Evolutionary conservation across 2,329 filamentous ascomycete species (phyloP).

Genomic region (Dactylella cylindrospora): DNA sequence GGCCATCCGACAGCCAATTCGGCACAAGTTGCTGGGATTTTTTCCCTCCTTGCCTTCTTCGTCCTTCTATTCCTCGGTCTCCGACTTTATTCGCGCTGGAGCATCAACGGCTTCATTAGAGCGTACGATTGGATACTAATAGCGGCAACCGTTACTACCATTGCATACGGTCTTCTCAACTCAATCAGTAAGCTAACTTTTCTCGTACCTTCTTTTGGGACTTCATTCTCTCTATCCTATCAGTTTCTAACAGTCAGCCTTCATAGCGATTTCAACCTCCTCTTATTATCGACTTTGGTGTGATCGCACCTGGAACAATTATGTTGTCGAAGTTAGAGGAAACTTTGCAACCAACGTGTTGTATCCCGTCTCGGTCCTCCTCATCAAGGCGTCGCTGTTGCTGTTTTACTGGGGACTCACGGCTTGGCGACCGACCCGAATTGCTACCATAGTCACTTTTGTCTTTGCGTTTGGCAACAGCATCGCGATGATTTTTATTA

Average conservation of each 20-base stretch:
- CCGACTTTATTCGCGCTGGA: constrained; percentile 3
- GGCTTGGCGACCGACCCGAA: constrained; percentile 4
- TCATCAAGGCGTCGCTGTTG: constrained; percentile 15
- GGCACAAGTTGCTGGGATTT: too few relatives aligned
- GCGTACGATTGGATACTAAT: constrained; percentile 17
- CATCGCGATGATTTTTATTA: constrained; percentile 5
- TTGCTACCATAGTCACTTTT: constrained; percentile 6
- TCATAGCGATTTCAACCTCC: too few relatives aligned
- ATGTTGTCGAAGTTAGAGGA: not conserved
- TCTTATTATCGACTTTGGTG: constrained; percentile 4
- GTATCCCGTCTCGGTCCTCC: constrained; percentile 8
- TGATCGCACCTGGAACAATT: constrained; percentile 16
- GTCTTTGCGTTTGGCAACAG: constrained; percentile 7
- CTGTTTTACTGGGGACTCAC: constrained; percentile 12
- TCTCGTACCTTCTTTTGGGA: too few relatives aligned
- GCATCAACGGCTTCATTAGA: constrained; percentile 2
- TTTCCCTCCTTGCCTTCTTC: too few relatives aligned
- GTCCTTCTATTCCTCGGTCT: constrained; percentile 1
- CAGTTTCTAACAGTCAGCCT: too few relatives aligned
- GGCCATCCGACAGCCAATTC: too few relatives aligned
- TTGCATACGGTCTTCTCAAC: constrained; percentile 6
- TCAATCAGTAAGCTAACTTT: constrained; percentile 7
- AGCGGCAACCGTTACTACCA: not conserved
- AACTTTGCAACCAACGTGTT: constrained; percentile 11
- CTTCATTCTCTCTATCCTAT: too few relatives aligned